Base-by-base conservation (phyloP, 371 early-diverging fungal species). In the Rhizopus sp. region DNA sequence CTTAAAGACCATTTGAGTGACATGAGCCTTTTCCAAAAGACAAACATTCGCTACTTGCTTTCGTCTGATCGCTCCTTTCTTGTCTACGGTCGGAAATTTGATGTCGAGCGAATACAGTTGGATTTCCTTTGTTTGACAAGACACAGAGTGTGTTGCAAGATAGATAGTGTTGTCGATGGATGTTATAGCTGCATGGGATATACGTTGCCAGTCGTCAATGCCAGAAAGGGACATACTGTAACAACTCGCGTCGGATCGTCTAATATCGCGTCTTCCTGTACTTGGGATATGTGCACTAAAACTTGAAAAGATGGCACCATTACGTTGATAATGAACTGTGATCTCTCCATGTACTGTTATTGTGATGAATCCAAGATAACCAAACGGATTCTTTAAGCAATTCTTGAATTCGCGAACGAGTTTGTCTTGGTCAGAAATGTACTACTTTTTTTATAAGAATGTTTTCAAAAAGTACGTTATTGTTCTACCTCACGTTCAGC, bases 301-400 rank as follows among this genome's bases (percentile, higher is more conserved):
- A 2, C 49, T 50, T 4, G 75, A 74, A 47, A 79, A 79, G 7
- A 76, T 59, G 5, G 57, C 50, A 15, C 68, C 71, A 35, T 66
- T 72, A 7, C 67, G 75, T 57, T 79, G 80, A 48, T 69, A 79
- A 40, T 76, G 75, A 5, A 79, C 80, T 15, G 58, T 67, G 7
- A 79, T 52, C 53, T 76, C 71, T 10, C 80, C 80, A 48, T 74
- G 72, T 0, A 70, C 70, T 0, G 77, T 74, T 7, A 75, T 66
- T 7, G 67, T 66, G 13, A 77, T 40, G 54, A 79, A 76, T 1
- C 69, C 69, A 17, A 76, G 52, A 30, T 74, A 61, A 3, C 80
- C 80, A 40, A 67, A 74, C 0, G 77, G 75, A 45, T 76, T 79
- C n/a, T 75, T 62, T n/a, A 75, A 73, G 4, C 75, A 75, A 15